Evolutionary conservation across 2,329 filamentous ascomycete species (phyloP).

Genomic region (Cladorrhinum sp.): DNA sequence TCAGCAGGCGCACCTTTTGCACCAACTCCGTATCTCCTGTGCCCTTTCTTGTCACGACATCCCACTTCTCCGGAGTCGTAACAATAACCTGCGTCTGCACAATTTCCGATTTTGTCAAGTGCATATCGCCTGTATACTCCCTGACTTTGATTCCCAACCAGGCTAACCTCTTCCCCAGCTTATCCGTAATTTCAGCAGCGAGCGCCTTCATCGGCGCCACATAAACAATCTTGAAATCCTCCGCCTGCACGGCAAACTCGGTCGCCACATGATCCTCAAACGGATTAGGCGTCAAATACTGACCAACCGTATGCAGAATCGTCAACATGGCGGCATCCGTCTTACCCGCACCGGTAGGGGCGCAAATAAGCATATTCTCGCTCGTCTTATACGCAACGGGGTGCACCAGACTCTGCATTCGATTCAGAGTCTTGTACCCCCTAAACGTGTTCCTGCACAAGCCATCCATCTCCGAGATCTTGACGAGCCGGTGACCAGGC

Average conservation of each 20-base stretch:
- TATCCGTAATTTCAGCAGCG: constrained; percentile 93
- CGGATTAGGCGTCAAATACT: constrained; percentile 79
- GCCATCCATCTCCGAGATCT: constrained; percentile 80
- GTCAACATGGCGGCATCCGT: constrained; percentile 98
- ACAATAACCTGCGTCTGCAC: constrained; percentile 96
- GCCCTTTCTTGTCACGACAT: constrained; percentile 94
- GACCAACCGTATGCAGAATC: constrained; percentile 83
- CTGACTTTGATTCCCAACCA: constrained; percentile 93
- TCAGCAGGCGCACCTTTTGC: constrained; percentile 91
- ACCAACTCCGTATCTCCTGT: constrained; percentile 97
- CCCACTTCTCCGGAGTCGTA: constrained; percentile 98
- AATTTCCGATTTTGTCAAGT: constrained; percentile 94
- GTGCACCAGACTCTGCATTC: constrained; percentile 97
- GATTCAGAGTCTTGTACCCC: constrained; percentile 88
- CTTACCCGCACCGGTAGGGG: constrained; percentile 97
- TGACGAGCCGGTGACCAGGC: constrained; percentile 69
- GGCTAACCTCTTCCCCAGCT: constrained; percentile 83
- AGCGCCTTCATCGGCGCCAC: constrained; percentile 99
- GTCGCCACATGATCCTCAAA: constrained; percentile 68
- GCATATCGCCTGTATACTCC: constrained; percentile 98
- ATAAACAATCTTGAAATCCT: constrained; percentile 98
- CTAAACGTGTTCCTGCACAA: constrained; percentile 89
- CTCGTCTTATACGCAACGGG: constrained; percentile 92
- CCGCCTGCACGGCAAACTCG: constrained; percentile 77
- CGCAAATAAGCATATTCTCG: constrained; percentile 98